A percentile compares a stretch with the other conserved stretches of the same genome.
These are phyloP conservation scores for Posidonia oceanica DNA, from an alignment of 116 monocot genomes.

Conservation along the genomic window DNA sequence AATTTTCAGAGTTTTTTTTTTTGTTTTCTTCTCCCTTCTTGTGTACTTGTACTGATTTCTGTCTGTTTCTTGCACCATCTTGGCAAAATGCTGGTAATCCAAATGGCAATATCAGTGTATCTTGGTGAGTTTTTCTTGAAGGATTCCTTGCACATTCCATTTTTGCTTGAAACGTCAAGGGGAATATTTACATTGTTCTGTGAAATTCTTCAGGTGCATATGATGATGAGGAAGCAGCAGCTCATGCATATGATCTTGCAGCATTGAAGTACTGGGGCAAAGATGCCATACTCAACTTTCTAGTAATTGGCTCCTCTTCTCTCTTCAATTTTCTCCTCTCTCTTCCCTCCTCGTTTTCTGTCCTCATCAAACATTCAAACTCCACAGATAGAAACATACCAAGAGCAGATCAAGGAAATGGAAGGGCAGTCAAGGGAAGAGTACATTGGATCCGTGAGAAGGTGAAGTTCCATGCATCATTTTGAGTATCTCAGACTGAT, in stretches of 20 bases:
- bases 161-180: not conserved
- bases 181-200: not conserved
- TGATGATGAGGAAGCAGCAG: constrained; percentile 79
- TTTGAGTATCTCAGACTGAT: not conserved
- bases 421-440: constrained; percentile 66
- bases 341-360: not conserved
- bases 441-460: constrained; percentile 82
- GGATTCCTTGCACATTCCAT: not conserved
- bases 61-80: not conserved
- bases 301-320: constrained; percentile 20
- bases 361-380: not conserved
- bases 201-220: constrained; percentile 54
- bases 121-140: constrained; percentile 3
- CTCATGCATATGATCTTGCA: constrained; percentile 76
- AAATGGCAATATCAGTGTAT: not conserved
- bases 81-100: not conserved
- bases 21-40: not conserved
- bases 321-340: not conserved
- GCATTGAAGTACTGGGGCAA: constrained; percentile 92
- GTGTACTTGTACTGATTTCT: not conserved
- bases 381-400: constrained; percentile 35
- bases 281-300: constrained; percentile 72
- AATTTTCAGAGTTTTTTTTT: not conserved
- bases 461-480: constrained; percentile 22
- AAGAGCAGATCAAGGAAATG: constrained; percentile 72